Base-by-base conservation (phyloP, 2,329 filamentous ascomycete species). In the Fusarium verrucosum region DNA sequence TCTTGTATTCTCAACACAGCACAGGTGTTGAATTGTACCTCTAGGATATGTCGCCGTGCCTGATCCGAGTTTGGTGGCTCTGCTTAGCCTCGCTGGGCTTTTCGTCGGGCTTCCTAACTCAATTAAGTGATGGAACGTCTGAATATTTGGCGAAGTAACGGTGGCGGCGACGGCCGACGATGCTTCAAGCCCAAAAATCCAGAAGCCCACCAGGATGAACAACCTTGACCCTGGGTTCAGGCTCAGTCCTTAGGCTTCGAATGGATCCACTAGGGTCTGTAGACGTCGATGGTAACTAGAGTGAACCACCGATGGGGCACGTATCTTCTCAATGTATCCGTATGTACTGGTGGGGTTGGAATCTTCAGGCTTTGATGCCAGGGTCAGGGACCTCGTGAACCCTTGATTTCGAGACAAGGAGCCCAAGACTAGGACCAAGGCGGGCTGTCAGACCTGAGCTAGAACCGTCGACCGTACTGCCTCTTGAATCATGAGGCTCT, bases 401-500 rank as follows among this genome's bases (percentile, higher is more conserved):
- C 44, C 50, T 50, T 55, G 61, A 50, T 46, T 47, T 50, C 36
- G 33, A 51, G 55, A 58, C 50, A 40, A 49, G 59, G 41, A 53
- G 57, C 40, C 53, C 46, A 36, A 43, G 33, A 33, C 44, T 26
- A 44, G 35, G 50, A 32, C 41, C 55, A 49, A 62, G 46, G 37
- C 33, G 56, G 45, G 50, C 19, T 66, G 43, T 43, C 60, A 45
- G 42, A 44, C 45, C 38, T 37, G 47, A 66, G 45, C 63, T 55
- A 66, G 49, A 58, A 56, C 45, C 13, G 46, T 66, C 33, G 43
- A 50, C 45, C 10, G 43, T 42, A 41, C 50, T 46, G 41, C n/a
- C 57, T 54, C 41, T 55, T 70, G 66, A 65, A 69, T 47, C 45
- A 45, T 71, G 69, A 70, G 67, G 68, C 68, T 70, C 68, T 70